Percentiles rank a stretch among this genome's conserved stretches.
Evolutionary conservation across 2,329 filamentous ascomycete species (phyloP).

Genomic region (Fusarium sarcochroum): DNA sequence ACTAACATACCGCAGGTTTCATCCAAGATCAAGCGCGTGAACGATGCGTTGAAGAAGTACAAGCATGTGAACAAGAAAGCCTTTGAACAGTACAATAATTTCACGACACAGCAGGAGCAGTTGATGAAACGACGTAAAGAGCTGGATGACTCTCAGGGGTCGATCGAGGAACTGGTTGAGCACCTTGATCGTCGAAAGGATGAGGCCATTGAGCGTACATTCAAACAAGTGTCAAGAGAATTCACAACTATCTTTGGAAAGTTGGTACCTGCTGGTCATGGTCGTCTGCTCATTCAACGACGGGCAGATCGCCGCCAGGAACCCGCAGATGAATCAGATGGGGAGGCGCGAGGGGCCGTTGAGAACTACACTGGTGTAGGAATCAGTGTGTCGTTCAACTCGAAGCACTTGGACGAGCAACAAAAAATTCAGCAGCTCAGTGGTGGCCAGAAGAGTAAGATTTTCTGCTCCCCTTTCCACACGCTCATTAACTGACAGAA

Average conservation of each 20-base stretch:
- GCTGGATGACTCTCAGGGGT: conserved; percentile 86
- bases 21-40: conserved; percentile 87
- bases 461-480: not conserved
- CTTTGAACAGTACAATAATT: conserved; percentile 98
- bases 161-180: conserved; percentile 92
- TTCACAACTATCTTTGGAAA: conserved; percentile 95
- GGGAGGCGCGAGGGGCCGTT: conserved; percentile 78
- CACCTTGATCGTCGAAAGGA: conserved; percentile 96
- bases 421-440: conserved; percentile 97
- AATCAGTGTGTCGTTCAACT: conserved; percentile 98
- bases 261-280: conserved; percentile 93
- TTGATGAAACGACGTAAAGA: conserved; percentile 88
- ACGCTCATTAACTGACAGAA: conserved; percentile 11
- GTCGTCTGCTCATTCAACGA: conserved; percentile 91
- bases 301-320: conserved; percentile 81
- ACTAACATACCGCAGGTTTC: conserved; percentile 61
- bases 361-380: conserved; percentile 98
- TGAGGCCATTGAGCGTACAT: conserved; percentile 97
- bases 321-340: conserved; percentile 71
- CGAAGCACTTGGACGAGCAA: conserved; percentile 93
- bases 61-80: conserved; percentile 99
- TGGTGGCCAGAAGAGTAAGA: conserved; percentile 95
- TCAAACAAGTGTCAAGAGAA: conserved; percentile 96
- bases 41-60: conserved; percentile 94
- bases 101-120: conserved; percentile 91